Percentiles rank a stretch among this genome's conserved stretches.
phyloP scores from a whole-genome alignment of 495 filamentous ascomycete species.

The Penicillium tannophilum region DNA sequence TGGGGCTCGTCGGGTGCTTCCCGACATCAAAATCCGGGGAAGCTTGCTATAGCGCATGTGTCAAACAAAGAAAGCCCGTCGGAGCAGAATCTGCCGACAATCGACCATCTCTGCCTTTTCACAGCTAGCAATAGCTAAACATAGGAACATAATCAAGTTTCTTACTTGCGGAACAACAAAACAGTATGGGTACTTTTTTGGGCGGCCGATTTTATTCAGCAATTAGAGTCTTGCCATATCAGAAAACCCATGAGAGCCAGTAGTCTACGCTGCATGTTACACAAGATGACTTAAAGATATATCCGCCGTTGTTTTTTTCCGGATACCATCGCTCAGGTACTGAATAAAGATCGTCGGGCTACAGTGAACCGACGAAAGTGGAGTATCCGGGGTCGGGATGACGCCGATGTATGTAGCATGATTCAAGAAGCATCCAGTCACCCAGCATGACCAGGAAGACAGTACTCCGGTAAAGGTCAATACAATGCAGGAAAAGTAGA shows the following conservation, averaged over 20 bases:
- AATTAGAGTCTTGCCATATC: no score
- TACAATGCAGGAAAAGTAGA: background rate
- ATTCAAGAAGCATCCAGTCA: background rate
- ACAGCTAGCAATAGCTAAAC: background rate
- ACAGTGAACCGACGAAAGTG: slow-evolving; percentile 7
- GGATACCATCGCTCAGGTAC: background rate
- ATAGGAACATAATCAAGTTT: background rate
- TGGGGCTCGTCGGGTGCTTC: slow-evolving; percentile 4
- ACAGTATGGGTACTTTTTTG: no score
- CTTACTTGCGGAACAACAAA: no score
- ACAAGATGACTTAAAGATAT: background rate
- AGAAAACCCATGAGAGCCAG: no score
- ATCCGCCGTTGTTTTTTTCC: background rate
- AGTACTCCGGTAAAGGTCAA: background rate
- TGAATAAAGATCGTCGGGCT: background rate
- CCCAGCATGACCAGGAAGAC: background rate
- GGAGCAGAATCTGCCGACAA: background rate
- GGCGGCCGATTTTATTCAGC: no score
- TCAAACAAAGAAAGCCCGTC: background rate
- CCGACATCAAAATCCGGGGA: slow-evolving; percentile 4
- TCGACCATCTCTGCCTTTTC: background rate
- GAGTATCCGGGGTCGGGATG: background rate
- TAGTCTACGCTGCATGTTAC: no score
- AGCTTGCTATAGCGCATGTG: background rate
- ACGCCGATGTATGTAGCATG: background rate